Conservation (phyloP, 441 rosid genomes). For the Corymbia citriodora region DNA sequence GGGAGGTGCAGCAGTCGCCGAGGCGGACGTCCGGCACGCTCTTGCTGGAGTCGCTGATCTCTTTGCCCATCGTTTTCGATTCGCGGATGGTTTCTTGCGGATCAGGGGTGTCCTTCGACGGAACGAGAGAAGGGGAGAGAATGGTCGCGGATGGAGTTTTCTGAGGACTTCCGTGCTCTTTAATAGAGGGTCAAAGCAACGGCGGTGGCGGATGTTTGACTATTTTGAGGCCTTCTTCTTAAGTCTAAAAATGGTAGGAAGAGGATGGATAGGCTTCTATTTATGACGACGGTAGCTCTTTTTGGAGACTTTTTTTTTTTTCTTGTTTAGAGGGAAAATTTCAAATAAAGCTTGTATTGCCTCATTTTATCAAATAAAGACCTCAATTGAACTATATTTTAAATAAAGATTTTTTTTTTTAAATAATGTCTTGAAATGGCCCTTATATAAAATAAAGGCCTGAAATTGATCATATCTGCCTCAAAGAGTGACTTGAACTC, state of each 20-base stretch:
- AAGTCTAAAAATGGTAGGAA: background rate
- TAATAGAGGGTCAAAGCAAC: background rate
- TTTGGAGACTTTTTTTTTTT: no score
- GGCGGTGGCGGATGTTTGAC: background rate
- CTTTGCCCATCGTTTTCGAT: background rate
- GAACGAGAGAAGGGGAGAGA: background rate
- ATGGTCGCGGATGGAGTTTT: background rate
- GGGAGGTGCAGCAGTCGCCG: background rate
- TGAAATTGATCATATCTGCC: no score
- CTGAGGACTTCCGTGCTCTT: background rate
- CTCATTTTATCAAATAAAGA: no score
- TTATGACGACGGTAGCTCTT: background rate
- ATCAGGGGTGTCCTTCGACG: background rate
- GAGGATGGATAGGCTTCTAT: background rate
- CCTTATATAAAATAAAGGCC: no score
- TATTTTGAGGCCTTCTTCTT: background rate
- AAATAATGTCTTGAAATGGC: no score
- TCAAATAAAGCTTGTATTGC: no score
- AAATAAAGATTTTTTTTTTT: no score
- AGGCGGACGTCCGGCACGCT: background rate
- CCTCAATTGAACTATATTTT: no score
- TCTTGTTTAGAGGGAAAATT: rapidly evolving
- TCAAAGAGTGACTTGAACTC: no score
- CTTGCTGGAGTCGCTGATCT: background rate
- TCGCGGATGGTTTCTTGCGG: background rate